These are phyloP conservation scores for Citrus trifoliata DNA, from an alignment of 345 rosid species.

Conservation along the genomic window DNA sequence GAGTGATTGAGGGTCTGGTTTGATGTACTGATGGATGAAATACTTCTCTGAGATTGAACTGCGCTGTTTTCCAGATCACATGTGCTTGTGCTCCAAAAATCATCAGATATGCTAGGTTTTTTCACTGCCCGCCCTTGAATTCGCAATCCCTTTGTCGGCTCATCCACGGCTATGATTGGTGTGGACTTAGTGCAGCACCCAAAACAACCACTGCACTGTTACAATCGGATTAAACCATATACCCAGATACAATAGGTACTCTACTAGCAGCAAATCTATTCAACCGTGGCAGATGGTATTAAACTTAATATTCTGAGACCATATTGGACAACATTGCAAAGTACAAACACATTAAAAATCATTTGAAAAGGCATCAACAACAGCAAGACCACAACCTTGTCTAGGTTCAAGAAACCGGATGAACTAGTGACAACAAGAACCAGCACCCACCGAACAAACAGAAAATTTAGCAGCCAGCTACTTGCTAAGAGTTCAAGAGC, in stretches of 20 bases:
- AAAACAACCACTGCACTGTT: slow-evolving; percentile 61
- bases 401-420: neutral
- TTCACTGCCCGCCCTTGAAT: slow-evolving; percentile 37
- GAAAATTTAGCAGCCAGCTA: neutral
- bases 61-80: slow-evolving; percentile 50
- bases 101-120: slow-evolving; percentile 46
- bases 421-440: neutral
- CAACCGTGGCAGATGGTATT: neutral
- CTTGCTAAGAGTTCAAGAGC: neutral
- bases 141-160: slow-evolving; percentile 46
- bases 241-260: neutral
- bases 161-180: slow-evolving; percentile 42
- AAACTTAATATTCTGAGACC: neutral
- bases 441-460: neutral
- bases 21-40: slow-evolving; percentile 40
- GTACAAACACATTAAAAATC: neutral
- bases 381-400: neutral
- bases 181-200: slow-evolving; percentile 59
- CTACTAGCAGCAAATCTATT: neutral
- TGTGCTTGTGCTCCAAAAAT: slow-evolving; percentile 68
- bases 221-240: slow-evolving; percentile 17
- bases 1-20: slow-evolving; percentile 27
- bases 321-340: neutral
- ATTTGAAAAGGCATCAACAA: neutral
- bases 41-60: slow-evolving; percentile 52